phyloP scores from a whole-genome alignment of 306 rosid genomes.

The Vigna mungo region DNA sequence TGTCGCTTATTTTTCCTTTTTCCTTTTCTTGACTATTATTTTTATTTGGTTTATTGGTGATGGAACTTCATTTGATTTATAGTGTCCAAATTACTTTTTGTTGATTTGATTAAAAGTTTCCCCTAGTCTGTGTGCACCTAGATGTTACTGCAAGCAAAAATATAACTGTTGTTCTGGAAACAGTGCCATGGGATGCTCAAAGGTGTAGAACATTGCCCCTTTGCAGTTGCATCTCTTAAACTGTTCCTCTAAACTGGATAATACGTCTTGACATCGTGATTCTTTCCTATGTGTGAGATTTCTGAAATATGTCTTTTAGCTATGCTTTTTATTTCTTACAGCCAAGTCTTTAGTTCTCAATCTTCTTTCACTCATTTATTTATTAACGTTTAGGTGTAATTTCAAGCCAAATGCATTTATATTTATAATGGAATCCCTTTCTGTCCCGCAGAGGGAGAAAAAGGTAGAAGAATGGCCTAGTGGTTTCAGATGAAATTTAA shows the following conservation, averaged over 20 bases:
- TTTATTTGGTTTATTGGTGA: background rate
- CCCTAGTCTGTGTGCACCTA: background rate
- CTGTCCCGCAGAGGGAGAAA: constrained; percentile 3
- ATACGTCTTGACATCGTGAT: constrained; percentile 12
- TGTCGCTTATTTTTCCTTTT: background rate
- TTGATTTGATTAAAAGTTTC: constrained; percentile 6
- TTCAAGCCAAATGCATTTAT: constrained; percentile 18
- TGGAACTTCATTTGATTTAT: constrained; percentile 11
- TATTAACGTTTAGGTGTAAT: constrained; percentile 15
- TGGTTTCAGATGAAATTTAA: constrained; percentile 35
- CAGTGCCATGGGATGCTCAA: background rate
- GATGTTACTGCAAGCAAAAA: constrained; percentile 13
- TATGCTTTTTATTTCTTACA: constrained; percentile 16
- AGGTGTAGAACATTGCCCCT: background rate
- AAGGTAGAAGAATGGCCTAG: background rate
- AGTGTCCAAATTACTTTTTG: constrained; percentile 7
- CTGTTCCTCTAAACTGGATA: constrained; percentile 14
- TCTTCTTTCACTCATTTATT: constrained; percentile 23
- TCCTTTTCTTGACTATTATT: background rate
- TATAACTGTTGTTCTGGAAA: constrained; percentile 1
- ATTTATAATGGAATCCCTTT: constrained; percentile 8
- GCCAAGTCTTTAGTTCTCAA: constrained; percentile 12
- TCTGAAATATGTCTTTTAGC: background rate
- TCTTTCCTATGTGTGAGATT: background rate
- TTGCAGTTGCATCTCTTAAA: constrained; percentile 20